A percentile compares a stretch with the other conserved stretches of the same genome.
These are phyloP conservation scores for Komagataella pastoris DNA, from an alignment of 805 yeast genomes.

Conservation along the genomic window DNA sequence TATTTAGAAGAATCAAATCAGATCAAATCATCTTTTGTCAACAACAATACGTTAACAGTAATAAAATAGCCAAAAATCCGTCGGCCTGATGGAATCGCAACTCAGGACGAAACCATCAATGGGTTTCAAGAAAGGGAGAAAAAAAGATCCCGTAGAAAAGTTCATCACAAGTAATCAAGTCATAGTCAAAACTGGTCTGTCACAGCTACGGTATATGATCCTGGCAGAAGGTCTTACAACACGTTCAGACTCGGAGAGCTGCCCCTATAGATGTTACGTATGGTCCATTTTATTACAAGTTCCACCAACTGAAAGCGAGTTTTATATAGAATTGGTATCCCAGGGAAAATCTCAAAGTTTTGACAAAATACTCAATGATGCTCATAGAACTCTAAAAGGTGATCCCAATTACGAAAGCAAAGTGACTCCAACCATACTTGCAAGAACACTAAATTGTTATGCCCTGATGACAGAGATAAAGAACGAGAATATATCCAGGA, in stretches of 20 bases:
- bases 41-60: not conserved
- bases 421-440: conserved; percentile 58
- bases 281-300: conserved; percentile 71
- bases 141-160: conserved; percentile 41
- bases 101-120: not conserved
- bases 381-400: conserved; percentile 73
- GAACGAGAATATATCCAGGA: conserved; percentile 1
- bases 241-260: conserved; percentile 20
- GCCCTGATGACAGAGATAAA: conserved; percentile 29
- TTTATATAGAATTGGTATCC: conserved; percentile 39
- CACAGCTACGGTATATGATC: conserved; percentile 38
- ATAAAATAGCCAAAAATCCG: not conserved
- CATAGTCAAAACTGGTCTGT: conserved; percentile 31
- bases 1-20: not conserved
- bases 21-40: not conserved
- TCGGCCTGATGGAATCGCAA: not conserved
- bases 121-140: conserved; percentile 20
- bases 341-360: conserved; percentile 48
- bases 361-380: conserved; percentile 69
- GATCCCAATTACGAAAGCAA: conserved; percentile 49
- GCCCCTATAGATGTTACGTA: conserved; percentile 60
- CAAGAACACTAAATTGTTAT: conserved; percentile 59
- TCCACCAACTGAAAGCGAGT: conserved; percentile 33
- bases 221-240: conserved; percentile 30
- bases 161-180: conserved; percentile 30